Evolutionary conservation across 2,329 filamentous ascomycete species (phyloP).

Genomic region (Fusarium papillatum): DNA sequence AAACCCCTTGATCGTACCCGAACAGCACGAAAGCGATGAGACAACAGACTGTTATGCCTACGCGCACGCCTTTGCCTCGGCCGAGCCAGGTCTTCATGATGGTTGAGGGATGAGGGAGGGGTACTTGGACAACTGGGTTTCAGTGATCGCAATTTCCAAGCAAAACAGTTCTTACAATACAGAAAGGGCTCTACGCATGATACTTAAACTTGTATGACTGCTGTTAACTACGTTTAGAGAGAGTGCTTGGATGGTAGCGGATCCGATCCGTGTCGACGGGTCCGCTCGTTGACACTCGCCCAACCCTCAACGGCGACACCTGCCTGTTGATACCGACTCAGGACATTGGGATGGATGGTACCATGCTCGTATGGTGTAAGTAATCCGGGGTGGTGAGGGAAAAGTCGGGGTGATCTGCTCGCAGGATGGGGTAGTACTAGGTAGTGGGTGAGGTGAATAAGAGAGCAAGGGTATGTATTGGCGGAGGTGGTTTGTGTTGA

Average conservation of each 20-base stretch:
- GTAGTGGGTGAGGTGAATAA: background rate
- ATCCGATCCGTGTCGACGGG: background rate
- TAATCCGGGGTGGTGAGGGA: slow-evolving; percentile 2
- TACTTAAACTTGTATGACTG: background rate
- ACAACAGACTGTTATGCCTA: slow-evolving; percentile 37
- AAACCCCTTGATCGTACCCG: slow-evolving; percentile 64
- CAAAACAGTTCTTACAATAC: background rate
- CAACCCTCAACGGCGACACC: background rate
- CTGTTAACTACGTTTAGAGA: background rate
- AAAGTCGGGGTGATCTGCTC: background rate
- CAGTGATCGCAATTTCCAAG: background rate
- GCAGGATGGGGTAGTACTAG: background rate
- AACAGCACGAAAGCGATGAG: slow-evolving; percentile 46
- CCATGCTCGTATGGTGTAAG: slow-evolving; percentile 9
- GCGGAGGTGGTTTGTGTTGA: background rate
- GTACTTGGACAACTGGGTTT: background rate
- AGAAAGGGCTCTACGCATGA: background rate
- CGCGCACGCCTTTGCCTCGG: slow-evolving; percentile 40
- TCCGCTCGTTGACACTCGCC: background rate
- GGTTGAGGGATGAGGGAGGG: background rate
- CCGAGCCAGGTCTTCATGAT: slow-evolving; percentile 41
- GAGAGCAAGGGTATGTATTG: background rate
- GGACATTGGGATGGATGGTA: background rate
- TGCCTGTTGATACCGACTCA: background rate
- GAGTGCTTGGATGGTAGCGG: background rate